These are phyloP conservation scores for Mucor saturninus DNA, from an alignment of 371 early-diverging fungal species.

Conservation along the genomic window DNA sequence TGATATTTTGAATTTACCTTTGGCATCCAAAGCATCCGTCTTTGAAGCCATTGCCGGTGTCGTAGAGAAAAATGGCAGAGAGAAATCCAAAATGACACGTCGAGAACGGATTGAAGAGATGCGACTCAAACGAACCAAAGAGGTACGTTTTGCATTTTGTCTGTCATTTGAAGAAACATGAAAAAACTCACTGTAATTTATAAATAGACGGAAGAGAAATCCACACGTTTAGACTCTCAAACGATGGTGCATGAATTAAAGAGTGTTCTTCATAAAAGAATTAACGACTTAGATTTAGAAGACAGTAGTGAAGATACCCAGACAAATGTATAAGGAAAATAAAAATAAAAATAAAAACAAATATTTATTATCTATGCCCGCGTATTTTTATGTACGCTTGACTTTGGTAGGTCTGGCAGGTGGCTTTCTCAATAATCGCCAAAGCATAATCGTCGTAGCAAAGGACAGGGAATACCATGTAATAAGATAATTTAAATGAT, in stretches of 20 bases:
- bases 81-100: slow-evolving; percentile 53
- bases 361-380: no score
- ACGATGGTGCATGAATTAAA: slow-evolving; percentile 71
- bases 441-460: slow-evolving; percentile 72
- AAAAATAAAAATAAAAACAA: no score
- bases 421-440: slow-evolving; percentile 54
- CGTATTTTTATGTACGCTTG: slow-evolving; percentile 22
- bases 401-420: slow-evolving; percentile 41
- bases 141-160: slow-evolving; percentile 36
- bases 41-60: slow-evolving; percentile 52
- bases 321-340: no score
- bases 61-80: slow-evolving; percentile 36
- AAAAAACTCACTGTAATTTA: not conserved
- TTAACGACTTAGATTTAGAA: slow-evolving; percentile 41
- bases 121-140: slow-evolving; percentile 53
- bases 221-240: slow-evolving; percentile 43
- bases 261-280: slow-evolving; percentile 59
- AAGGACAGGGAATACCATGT: slow-evolving; percentile 85
- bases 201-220: slow-evolving; percentile 36
- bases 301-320: not conserved
- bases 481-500: slow-evolving; percentile 85
- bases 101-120: slow-evolving; percentile 64
- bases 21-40: slow-evolving; percentile 47
- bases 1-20: slow-evolving; percentile 42
- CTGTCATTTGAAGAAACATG: not conserved